phyloP scores from a whole-genome alignment of 2,329 filamentous ascomycete species.

The Mycosphaerelloides madeirae region DNA sequence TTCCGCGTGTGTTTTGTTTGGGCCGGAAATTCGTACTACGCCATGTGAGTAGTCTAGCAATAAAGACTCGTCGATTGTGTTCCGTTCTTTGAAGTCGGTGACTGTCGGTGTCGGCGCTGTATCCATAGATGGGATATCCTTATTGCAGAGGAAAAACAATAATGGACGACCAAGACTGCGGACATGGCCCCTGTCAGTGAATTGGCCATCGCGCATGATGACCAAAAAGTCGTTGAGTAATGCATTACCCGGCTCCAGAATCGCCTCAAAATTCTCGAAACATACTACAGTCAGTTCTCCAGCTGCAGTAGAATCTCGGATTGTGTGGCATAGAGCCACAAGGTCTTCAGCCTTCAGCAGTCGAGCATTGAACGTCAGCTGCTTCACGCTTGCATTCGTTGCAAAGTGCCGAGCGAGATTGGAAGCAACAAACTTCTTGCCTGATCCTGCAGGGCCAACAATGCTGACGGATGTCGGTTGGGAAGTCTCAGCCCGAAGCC shows the following conservation, averaged over 20 bases:
- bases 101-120: slow-evolving; percentile 24
- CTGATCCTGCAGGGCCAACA: slow-evolving; percentile 27
- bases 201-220: slow-evolving; percentile 30
- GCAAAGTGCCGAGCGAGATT: slow-evolving; percentile 27
- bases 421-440: slow-evolving; percentile 31
- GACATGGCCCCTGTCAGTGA: slow-evolving; percentile 27
- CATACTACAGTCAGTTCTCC: slow-evolving; percentile 26
- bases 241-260: slow-evolving; percentile 23
- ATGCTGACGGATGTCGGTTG: slow-evolving; percentile 31
- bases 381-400: slow-evolving; percentile 19
- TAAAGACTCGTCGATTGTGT: slow-evolving; percentile 23
- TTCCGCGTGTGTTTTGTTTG: slow-evolving; percentile 25
- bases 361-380: slow-evolving; percentile 27
- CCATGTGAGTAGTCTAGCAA: slow-evolving; percentile 32
- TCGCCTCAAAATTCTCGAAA: slow-evolving; percentile 31
- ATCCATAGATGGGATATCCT: slow-evolving; percentile 23
- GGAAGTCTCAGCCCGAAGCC: slow-evolving; percentile 18
- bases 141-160: slow-evolving; percentile 31
- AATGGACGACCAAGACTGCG: slow-evolving; percentile 26
- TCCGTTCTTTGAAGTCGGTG: slow-evolving; percentile 19
- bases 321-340: slow-evolving; percentile 27
- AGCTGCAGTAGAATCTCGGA: slow-evolving; percentile 27
- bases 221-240: slow-evolving; percentile 28
- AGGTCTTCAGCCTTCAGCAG: slow-evolving; percentile 27
- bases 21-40: slow-evolving; percentile 28